These are phyloP conservation scores for Osmanthus fragrans DNA, from an alignment of 257 asterid species.

Conservation along the genomic window DNA sequence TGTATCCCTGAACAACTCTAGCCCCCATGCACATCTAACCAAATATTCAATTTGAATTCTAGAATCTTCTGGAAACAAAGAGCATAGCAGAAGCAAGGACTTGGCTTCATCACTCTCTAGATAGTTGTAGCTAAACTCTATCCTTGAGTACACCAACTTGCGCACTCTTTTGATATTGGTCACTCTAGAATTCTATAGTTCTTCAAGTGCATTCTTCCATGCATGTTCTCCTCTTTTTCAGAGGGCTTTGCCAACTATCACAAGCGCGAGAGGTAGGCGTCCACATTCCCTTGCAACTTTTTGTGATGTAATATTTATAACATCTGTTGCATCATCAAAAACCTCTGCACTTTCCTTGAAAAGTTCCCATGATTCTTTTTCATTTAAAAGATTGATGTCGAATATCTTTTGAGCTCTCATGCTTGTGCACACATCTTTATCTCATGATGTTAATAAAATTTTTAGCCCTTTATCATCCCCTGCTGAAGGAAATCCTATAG, in stretches of 20 bases:
- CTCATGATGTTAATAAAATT: background rate
- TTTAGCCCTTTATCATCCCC: background rate
- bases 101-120: constrained; percentile 19
- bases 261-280: constrained; percentile 35
- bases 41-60: background rate
- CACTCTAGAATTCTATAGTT: background rate
- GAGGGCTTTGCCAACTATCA: constrained; percentile 23
- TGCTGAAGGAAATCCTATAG: background rate
- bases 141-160: constrained; percentile 9
- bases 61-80: background rate
- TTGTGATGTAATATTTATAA: constrained; percentile 4
- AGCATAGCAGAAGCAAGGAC: constrained; percentile 20
- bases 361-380: constrained; percentile 32
- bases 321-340: background rate
- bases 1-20: background rate
- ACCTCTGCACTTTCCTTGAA: constrained; percentile 17
- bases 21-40: constrained; percentile 9
- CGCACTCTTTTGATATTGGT: constrained; percentile 7
- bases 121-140: constrained; percentile 15
- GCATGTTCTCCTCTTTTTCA: background rate
- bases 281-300: constrained; percentile 20
- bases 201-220: constrained; percentile 28
- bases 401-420: background rate
- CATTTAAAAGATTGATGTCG: background rate
- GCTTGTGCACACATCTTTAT: background rate